Evolutionary conservation across 1,139 yeast species (phyloP), one percentile per base, ranked within the genome.

Genomic region (Magnusiomyces fungicola): DNA sequence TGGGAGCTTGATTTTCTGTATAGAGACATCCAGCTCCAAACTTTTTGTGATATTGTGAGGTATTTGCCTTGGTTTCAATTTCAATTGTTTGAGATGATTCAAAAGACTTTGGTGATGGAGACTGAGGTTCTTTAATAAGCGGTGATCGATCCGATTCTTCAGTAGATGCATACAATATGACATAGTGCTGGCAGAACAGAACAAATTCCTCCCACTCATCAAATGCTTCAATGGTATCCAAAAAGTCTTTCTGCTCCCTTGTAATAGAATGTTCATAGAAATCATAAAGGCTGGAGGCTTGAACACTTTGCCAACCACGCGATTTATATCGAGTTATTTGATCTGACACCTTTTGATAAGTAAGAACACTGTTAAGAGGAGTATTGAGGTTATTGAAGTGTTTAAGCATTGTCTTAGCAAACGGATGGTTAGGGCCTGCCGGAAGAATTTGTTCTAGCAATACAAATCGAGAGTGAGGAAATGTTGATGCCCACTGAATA

Each of bases 151-250:
- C 46, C 21, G 12, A 9, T 47, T 30, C 19, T 40, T 36, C 45
- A 19, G 43, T 58, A 43, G 59, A 76, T 0, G 89, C 87, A 63
- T 83, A 89, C 3, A 82, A 70, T 32, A 83, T 71, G 37, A 81
- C 71, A 61, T 86, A 86, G 61, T 85, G 94, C 58, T 84, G 94
- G 55, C 89, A 80, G 60, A 84, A 86, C 18, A 83, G 63, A 27
- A 81, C 74, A 56, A 85, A 85, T 63, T 86, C 95, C 64, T 86
- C 95, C 80, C 86, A 77, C 65, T 86, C 95, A 61, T 86, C 95
- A 64, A 86, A 86, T 7, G 76, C 77, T 62, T 86, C 95, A 25
- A 82, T 73, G 1, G 62, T 50, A 14, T 71, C 72, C 18, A 86
- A 75, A 46, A 67, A 64, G 0, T 54, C 41, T 58, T 76, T 79